Evolutionary conservation across 805 yeast genomes (phyloP).

Genomic region (Tetrapisispora taiwanensis): DNA sequence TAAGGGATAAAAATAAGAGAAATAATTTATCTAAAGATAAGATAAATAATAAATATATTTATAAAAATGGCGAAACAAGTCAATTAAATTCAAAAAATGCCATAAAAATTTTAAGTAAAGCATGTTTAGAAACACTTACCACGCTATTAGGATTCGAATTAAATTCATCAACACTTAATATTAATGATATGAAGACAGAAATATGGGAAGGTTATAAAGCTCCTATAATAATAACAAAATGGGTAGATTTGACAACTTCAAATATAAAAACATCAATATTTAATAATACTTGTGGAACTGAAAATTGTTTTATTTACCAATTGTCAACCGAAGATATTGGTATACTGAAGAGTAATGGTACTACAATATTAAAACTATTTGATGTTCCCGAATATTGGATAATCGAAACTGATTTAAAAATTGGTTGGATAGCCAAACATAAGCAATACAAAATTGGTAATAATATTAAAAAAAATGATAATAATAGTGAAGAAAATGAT

Average conservation of each 20-base stretch:
- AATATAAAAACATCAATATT: background rate
- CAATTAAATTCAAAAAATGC: slow-evolving; percentile 30
- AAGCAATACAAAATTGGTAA: slow-evolving; percentile 29
- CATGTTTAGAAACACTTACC: slow-evolving; percentile 35
- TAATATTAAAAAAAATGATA: slow-evolving; percentile 29
- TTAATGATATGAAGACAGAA: background rate
- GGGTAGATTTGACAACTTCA: slow-evolving; percentile 91
- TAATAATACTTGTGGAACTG: slow-evolving; percentile 17
- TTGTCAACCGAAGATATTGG: slow-evolving; percentile 84
- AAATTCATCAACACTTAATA: background rate
- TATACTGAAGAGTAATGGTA: slow-evolving; percentile 76
- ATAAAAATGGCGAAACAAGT: slow-evolving; percentile 25
- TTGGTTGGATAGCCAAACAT: slow-evolving; percentile 47
- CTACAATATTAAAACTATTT: slow-evolving; percentile 64
- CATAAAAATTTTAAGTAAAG: slow-evolving; percentile 33
- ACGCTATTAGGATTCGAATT: slow-evolving; percentile 34
- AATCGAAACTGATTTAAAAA: slow-evolving; percentile 38
- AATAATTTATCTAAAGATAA: background rate
- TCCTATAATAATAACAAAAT: slow-evolving; percentile 53
- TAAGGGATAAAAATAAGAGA: background rate
- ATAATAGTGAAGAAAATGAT: background rate
- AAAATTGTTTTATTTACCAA: slow-evolving; percentile 91
- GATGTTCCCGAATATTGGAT: slow-evolving; percentile 59
- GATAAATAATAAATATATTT: too few relatives aligned
- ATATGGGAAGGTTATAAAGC: background rate